phyloP scores from a whole-genome alignment of 257 asterid species.

The Parsonsia alboflavescens region DNA sequence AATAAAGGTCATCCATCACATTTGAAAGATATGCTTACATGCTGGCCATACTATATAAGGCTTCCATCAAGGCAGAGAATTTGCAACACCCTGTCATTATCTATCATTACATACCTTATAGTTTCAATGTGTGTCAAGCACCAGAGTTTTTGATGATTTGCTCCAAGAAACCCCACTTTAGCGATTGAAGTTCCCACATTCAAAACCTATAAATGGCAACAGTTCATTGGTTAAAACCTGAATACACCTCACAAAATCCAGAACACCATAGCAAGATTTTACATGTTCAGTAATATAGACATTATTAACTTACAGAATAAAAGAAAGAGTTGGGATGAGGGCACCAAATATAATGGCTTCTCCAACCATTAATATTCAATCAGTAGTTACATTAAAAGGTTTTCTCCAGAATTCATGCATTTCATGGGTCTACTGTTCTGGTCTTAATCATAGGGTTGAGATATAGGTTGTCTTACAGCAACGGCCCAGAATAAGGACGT shows the following conservation, averaged over 20 bases:
- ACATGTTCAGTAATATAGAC: not conserved
- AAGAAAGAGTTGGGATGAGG: not conserved
- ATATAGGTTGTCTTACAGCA: too few relatives aligned
- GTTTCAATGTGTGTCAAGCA: conserved; percentile 91
- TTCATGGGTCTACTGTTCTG: not conserved
- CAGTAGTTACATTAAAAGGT: not conserved
- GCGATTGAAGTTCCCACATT: conserved; percentile 93
- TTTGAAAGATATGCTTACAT: not conserved
- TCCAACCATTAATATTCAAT: not conserved
- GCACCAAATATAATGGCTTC: too few relatives aligned
- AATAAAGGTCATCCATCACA: not conserved
- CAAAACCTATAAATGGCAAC: conserved; percentile 42
- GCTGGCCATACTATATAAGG: not conserved
- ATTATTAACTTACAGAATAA: not conserved
- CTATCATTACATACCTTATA: conserved; percentile 45
- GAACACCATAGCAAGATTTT: not conserved
- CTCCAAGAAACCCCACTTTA: conserved; percentile 78
- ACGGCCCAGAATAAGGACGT: too few relatives aligned
- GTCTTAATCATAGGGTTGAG: not conserved
- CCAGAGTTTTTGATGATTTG: conserved; percentile 64
- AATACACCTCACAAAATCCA: not conserved
- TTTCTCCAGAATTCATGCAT: not conserved
- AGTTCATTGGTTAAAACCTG: not conserved
- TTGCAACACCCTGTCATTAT: not conserved
- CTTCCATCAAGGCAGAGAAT: not conserved